Evolutionary conservation across 225 moss, liverwort and hornwort genomes (phyloP).

Genomic region (Sphagnum tenellum): DNA sequence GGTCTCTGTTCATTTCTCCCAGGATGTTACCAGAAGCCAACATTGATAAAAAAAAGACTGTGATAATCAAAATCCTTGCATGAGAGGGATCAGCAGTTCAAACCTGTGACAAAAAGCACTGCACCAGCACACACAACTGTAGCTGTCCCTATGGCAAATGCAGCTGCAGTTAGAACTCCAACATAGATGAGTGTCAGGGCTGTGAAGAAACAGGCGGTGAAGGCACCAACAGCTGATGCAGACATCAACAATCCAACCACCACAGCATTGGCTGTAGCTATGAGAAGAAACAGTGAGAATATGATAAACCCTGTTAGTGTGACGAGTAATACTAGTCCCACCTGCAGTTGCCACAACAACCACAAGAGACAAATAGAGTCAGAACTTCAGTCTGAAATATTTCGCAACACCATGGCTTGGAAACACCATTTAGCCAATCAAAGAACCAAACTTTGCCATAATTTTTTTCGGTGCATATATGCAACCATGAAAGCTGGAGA

Average conservation of each 20-base stretch:
- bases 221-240: conserved; percentile 33
- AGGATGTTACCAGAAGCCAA: too few relatives aligned
- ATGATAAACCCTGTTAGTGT: conserved; percentile 27
- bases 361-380: too few relatives aligned
- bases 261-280: conserved; percentile 30
- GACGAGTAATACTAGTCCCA: conserved; percentile 22
- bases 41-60: too few relatives aligned
- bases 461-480: too few relatives aligned
- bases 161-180: conserved; percentile 21
- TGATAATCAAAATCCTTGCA: too few relatives aligned
- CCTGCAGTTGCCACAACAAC: conserved; percentile 14
- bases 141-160: conserved; percentile 20
- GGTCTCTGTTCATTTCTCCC: too few relatives aligned
- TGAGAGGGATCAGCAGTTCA: neutral
- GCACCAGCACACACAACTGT: conserved; percentile 18
- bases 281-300: conserved; percentile 34
- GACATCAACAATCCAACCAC: conserved; percentile 34
- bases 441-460: too few relatives aligned
- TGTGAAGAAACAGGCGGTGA: conserved; percentile 32
- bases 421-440: too few relatives aligned
- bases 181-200: conserved; percentile 32
- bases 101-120: conserved; percentile 30
- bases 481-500: too few relatives aligned
- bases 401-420: too few relatives aligned
- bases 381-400: too few relatives aligned